These are phyloP conservation scores for Microdochium trichocladiopsis DNA, from an alignment of 2,329 filamentous ascomycete genomes.

Conservation along the genomic window DNA sequence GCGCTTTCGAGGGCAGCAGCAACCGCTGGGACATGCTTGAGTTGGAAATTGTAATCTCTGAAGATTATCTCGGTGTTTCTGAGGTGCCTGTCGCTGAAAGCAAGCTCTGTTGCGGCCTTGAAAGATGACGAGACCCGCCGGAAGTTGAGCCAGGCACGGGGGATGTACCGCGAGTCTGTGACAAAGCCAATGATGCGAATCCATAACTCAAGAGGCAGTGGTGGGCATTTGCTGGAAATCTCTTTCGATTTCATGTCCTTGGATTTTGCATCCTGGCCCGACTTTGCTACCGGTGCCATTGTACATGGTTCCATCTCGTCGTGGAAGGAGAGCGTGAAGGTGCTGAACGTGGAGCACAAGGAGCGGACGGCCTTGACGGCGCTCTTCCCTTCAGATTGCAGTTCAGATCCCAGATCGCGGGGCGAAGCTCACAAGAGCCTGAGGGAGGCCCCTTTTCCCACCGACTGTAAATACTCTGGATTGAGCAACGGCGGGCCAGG, in stretches of 20 bases:
- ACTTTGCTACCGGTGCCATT: neutral
- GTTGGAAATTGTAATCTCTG: slow-evolving; percentile 2
- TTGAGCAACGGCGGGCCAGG: neutral
- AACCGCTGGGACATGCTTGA: neutral
- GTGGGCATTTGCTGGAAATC: neutral
- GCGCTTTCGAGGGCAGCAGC: neutral
- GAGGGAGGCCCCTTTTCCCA: neutral
- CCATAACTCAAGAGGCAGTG: slow-evolving; percentile 8
- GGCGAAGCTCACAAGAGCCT: neutral
- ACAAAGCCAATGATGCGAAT: slow-evolving; percentile 5
- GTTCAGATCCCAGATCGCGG: too few relatives aligned
- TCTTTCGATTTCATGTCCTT: neutral
- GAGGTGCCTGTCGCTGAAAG: slow-evolving; percentile 6
- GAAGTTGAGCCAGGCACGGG: slow-evolving; percentile 7
- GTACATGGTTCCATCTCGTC: neutral
- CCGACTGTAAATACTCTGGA: neutral
- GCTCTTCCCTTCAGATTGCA: too few relatives aligned
- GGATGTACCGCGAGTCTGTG: slow-evolving; percentile 7
- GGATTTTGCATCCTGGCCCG: neutral
- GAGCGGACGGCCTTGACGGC: too few relatives aligned
- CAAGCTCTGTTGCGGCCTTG: slow-evolving; percentile 6
- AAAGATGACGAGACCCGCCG: slow-evolving; percentile 7
- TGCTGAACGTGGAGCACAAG: too few relatives aligned
- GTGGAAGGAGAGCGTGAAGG: too few relatives aligned
- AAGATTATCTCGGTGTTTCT: slow-evolving; percentile 4